Conservation (phyloP, 768 basidiomycete genomes). For the Suillus subaureus region DNA sequence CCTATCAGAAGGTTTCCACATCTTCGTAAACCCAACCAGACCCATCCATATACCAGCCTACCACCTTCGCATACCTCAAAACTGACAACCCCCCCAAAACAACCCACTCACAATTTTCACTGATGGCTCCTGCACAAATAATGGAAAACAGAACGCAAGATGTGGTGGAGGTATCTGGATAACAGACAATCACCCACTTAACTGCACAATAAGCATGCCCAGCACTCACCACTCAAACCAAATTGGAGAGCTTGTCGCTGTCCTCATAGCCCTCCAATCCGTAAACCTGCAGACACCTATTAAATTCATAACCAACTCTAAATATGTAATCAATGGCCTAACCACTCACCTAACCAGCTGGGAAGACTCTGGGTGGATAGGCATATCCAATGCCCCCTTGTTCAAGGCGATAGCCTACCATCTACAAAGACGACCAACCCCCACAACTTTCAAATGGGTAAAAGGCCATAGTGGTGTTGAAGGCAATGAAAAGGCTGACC, state of each 20-base stretch:
- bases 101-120: background rate
- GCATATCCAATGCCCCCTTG: constrained; percentile 14
- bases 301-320: constrained; percentile 20
- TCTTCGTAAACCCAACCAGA: background rate
- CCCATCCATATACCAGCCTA: accelerated
- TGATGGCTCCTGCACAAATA: background rate
- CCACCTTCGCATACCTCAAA: background rate
- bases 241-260: constrained; percentile 13
- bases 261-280: background rate
- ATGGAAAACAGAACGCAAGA: background rate
- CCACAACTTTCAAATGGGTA: constrained; percentile 26
- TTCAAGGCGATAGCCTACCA: constrained; percentile 8
- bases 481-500: constrained; percentile 32
- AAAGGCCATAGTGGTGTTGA: constrained; percentile 24
- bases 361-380: constrained; percentile 33
- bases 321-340: constrained; percentile 17
- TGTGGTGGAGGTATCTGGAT: background rate
- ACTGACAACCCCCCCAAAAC: no score
- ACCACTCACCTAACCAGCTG: constrained; percentile 13
- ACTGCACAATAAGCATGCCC: background rate
- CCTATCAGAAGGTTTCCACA: background rate
- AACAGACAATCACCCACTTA: background rate
- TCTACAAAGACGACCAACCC: constrained; percentile 15
- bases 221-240: constrained; percentile 14
- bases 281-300: background rate